These are phyloP conservation scores for Neofusicoccum sp. DNA, from an alignment of 2,329 filamentous ascomycete species.

Conservation along the genomic window DNA sequence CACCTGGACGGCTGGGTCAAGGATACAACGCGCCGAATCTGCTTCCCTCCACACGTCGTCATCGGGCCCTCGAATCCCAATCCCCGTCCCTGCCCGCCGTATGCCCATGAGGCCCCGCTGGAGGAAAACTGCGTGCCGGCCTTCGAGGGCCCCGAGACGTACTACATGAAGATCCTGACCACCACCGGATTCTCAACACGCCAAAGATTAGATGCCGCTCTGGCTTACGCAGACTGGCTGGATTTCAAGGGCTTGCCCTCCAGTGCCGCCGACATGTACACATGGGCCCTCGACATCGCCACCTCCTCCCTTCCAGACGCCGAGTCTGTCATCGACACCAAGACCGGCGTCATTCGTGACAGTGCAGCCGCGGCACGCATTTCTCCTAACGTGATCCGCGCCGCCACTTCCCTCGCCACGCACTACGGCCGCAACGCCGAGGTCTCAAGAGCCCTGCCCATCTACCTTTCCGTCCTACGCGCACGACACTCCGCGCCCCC, in stretches of 20 bases:
- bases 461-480: slow-evolving; percentile 80
- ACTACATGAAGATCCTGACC: slow-evolving; percentile 78
- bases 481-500: slow-evolving; percentile 63
- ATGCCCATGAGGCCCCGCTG: slow-evolving; percentile 59
- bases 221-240: slow-evolving; percentile 82
- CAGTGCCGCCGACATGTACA: slow-evolving; percentile 69
- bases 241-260: slow-evolving; percentile 69
- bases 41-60: slow-evolving; percentile 71
- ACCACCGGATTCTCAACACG: slow-evolving; percentile 75
- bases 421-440: slow-evolving; percentile 72
- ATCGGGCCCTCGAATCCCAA: slow-evolving; percentile 80
- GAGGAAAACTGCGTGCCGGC: slow-evolving; percentile 74
- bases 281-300: slow-evolving; percentile 74
- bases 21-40: slow-evolving; percentile 64
- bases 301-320: slow-evolving; percentile 53
- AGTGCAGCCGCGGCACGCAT: slow-evolving; percentile 32
- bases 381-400: slow-evolving; percentile 70
- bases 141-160: slow-evolving; percentile 68
- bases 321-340: slow-evolving; percentile 55
- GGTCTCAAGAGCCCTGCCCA: slow-evolving; percentile 69
- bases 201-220: slow-evolving; percentile 76
- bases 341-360: slow-evolving; percentile 55
- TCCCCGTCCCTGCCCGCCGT: slow-evolving; percentile 69
- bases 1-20: slow-evolving; percentile 76
- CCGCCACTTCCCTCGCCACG: slow-evolving; percentile 74